These are phyloP conservation scores for Lippia alba DNA, from an alignment of 305 asterid species.

Conservation along the genomic window DNA sequence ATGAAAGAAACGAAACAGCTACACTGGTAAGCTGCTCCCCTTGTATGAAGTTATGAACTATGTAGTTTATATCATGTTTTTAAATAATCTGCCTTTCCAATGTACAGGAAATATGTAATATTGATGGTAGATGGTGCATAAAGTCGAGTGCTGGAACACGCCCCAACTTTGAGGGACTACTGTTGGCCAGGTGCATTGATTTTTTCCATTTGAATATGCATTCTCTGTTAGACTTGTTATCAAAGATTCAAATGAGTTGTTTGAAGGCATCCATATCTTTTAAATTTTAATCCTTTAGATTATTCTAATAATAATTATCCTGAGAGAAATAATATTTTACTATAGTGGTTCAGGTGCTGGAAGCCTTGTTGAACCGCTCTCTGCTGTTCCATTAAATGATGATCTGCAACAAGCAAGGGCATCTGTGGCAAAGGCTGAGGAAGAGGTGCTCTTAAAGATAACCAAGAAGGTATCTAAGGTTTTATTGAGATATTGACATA, in stretches of 20 bases:
- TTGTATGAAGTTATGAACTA: constrained; percentile 10
- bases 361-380: constrained; percentile 82
- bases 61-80: constrained; percentile 1
- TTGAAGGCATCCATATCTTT: constrained; percentile 25
- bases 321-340: constrained; percentile 50
- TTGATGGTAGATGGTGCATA: constrained; percentile 97
- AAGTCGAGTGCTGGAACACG: constrained; percentile 53
- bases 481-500: constrained; percentile 32
- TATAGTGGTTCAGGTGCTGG: constrained; percentile 90
- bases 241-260: constrained; percentile 30
- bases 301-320: constrained; percentile 30
- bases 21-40: constrained; percentile 53
- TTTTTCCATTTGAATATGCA: constrained; percentile 32
- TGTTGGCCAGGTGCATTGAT: constrained; percentile 78
- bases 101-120: constrained; percentile 71
- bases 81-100: constrained; percentile 9
- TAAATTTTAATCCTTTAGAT: not conserved
- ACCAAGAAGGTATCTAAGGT: constrained; percentile 68
- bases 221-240: constrained; percentile 33
- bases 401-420: constrained; percentile 88
- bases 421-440: constrained; percentile 86
- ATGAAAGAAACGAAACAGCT: constrained; percentile 61
- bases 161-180: constrained; percentile 73
- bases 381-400: constrained; percentile 90
- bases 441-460: constrained; percentile 81